Evolutionary conservation across 2,329 filamentous ascomycete genomes (phyloP), one percentile per base, ranked within the genome.

Genomic region (Monilinia laxa): DNA sequence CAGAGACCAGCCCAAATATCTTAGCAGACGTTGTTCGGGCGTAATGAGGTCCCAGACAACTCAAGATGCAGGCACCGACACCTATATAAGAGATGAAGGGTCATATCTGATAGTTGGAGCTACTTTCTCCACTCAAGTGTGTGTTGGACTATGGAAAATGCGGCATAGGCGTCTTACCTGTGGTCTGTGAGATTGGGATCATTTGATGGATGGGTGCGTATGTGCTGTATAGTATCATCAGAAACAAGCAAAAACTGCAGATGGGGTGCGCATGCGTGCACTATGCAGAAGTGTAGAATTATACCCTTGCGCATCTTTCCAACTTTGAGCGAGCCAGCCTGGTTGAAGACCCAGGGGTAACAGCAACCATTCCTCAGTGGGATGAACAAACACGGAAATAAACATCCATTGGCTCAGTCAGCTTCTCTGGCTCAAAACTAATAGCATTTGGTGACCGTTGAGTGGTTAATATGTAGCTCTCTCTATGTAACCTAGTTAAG

Each of bases 131-230:
- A 54, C 49, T 66, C 54, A 66, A 31, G 18, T 47, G 38, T 62
- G 55, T 62, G 56, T 62, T 65, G 64, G 55, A 65, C 47, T 51
- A 51, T 45, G 28, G 55, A 62, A 64, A 53, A 56, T 42, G 58
- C 55, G 38, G 47, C 56, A 65, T 40, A 47, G 47, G 56, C 56
- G 56, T 66, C 64, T 62, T 66, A 38, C 56, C 38, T 66, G 47
- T 64, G 62, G 42, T 51, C 53, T 64, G 28, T 64, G 62, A 49
- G 53, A 55, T 64, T 47, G 55, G 64, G 35, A 60, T 65, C 64
- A 65, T 65, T 65, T 65, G 62, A 64, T 64, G 52, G 52, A 35
- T 64, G 62, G 42, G 49, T 64, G 62, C 45, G 40, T 62, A 53
- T 59, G 47, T 62, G 49, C 28, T 56, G 55, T 58, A 58, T 28